Evolutionary conservation across 805 yeast genomes (phyloP).

Genomic region (Metschnikowia dekortorum): DNA sequence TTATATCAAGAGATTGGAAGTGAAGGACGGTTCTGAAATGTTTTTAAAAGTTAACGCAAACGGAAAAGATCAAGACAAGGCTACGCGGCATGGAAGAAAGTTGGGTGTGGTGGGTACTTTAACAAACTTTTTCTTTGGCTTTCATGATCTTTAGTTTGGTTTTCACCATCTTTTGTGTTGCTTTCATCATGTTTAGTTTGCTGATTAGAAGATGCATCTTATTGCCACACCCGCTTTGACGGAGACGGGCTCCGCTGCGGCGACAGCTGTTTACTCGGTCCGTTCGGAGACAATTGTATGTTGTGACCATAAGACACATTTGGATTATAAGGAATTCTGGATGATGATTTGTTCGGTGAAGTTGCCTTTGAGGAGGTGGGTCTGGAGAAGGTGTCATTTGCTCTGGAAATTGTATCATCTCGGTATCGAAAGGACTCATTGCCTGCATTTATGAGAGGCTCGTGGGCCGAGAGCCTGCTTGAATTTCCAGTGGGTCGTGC

Average conservation of each 20-base stretch:
- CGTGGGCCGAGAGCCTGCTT: conserved; percentile 17
- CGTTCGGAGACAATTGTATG: conserved; percentile 16
- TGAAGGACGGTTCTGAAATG: conserved; percentile 37
- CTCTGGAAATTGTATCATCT: conserved; percentile 13
- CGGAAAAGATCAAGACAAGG: conserved; percentile 17
- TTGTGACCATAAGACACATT: conserved; percentile 15
- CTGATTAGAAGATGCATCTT: background rate
- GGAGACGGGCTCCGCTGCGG: conserved; percentile 20
- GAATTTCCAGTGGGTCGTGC: conserved; percentile 4
- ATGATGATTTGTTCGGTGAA: conserved; percentile 15
- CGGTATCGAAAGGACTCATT: conserved; percentile 12
- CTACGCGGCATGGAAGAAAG: conserved; percentile 24
- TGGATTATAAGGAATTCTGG: conserved; percentile 13
- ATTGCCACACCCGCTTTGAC: conserved; percentile 17
- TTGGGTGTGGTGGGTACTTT: conserved; percentile 31
- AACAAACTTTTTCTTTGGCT: conserved; percentile 38
- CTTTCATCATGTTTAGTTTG: conserved; percentile 35
- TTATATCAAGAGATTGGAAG: conserved; percentile 29
- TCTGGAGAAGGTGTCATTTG: conserved; percentile 7
- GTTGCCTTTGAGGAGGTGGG: conserved; percentile 13
- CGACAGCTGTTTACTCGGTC: conserved; percentile 15
- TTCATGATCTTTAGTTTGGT: conserved; percentile 34
- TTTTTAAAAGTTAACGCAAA: conserved; percentile 27
- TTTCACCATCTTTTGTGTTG: conserved; percentile 31
- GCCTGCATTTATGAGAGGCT: conserved; percentile 5